Evolutionary conservation across 176 grass and related monocot genomes (phyloP).

Genomic region (Triticum turgidum): DNA sequence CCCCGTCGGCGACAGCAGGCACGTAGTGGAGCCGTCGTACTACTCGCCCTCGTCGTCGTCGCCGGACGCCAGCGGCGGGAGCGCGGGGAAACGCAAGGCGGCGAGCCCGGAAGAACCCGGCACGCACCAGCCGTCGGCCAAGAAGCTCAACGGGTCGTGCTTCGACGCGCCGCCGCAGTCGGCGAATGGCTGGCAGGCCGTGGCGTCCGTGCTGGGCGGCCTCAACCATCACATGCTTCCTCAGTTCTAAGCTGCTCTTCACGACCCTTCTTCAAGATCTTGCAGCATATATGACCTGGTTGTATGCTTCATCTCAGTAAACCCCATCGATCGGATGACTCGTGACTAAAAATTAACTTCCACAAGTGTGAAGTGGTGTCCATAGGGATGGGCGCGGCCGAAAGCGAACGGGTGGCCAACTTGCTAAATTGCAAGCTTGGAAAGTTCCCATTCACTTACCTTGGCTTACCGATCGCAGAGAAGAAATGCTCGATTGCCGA

Average conservation of each 20-base stretch:
- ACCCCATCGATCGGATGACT: too few relatives aligned
- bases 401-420: too few relatives aligned
- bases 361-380: too few relatives aligned
- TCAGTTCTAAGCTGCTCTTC: not conserved
- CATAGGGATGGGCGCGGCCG: too few relatives aligned
- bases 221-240: conserved; percentile 35
- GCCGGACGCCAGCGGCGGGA: not conserved
- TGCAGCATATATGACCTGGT: too few relatives aligned
- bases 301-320: too few relatives aligned
- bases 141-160: conserved; percentile 40
- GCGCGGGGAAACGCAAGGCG: conserved; percentile 24
- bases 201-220: conserved; percentile 8
- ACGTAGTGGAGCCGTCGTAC: not conserved
- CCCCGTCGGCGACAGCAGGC: not conserved
- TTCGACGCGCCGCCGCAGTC: conserved; percentile 22
- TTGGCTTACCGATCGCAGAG: too few relatives aligned
- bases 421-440: too few relatives aligned
- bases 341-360: too few relatives aligned
- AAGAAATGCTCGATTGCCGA: too few relatives aligned
- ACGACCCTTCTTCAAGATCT: too few relatives aligned
- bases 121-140: not conserved
- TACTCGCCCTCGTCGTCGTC: conserved; percentile 8
- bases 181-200: not conserved
- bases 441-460: too few relatives aligned
- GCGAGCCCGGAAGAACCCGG: not conserved